These are phyloP conservation scores for Prunus fruticosa DNA, from an alignment of 306 rosid genomes.

Conservation along the genomic window DNA sequence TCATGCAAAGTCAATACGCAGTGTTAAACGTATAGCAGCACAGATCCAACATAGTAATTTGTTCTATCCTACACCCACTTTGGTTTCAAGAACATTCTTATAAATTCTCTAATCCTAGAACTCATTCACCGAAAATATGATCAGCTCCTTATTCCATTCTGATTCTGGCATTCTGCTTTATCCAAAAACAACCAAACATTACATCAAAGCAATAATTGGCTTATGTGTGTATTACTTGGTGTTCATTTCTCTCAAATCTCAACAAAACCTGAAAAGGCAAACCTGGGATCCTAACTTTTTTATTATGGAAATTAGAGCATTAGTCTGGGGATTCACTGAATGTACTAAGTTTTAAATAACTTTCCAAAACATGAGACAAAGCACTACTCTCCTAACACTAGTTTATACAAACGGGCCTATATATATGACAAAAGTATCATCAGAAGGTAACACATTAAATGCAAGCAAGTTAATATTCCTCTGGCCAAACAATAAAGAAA, in stretches of 20 bases:
- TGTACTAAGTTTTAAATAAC: background rate
- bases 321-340: background rate
- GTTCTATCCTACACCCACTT: background rate
- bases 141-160: background rate
- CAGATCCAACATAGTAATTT: background rate
- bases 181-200: background rate
- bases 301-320: background rate
- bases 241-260: background rate
- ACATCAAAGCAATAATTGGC: background rate
- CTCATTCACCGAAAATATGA: background rate
- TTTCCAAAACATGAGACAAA: conserved; percentile 4
- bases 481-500: background rate
- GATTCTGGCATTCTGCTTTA: background rate
- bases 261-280: no score
- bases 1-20: background rate
- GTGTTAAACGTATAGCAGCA: background rate
- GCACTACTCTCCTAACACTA: background rate
- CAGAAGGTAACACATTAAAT: background rate
- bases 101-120: background rate
- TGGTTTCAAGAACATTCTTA: background rate
- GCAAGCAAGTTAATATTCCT: background rate
- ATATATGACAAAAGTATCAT: background rate
- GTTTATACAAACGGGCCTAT: background rate
- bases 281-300: background rate
- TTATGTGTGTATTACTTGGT: background rate